These are phyloP conservation scores for Tylopilus sp. DNA, from an alignment of 768 basidiomycete genomes.

Conservation along the genomic window DNA sequence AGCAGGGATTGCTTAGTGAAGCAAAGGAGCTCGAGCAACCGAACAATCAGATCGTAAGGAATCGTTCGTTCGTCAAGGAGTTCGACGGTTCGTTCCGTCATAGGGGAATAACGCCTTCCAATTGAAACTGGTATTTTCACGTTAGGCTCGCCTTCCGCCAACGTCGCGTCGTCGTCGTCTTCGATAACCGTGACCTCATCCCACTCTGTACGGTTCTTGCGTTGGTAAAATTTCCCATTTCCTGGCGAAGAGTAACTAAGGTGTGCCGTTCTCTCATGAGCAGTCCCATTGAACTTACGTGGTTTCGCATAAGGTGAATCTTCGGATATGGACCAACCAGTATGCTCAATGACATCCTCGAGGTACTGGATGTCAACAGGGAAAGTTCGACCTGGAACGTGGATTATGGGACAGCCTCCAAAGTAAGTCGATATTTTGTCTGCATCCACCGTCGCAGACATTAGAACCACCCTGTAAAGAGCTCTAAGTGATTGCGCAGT, in stretches of 20 bases:
- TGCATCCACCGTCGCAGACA: slow-evolving; percentile 95
- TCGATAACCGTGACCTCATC: slow-evolving; percentile 60
- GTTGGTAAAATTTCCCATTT: slow-evolving; percentile 59
- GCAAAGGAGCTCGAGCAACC: slow-evolving; percentile 79
- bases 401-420: slow-evolving; percentile 77
- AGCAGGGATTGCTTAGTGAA: slow-evolving; percentile 53
- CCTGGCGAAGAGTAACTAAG: slow-evolving; percentile 35
- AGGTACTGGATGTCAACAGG: slow-evolving; percentile 84
- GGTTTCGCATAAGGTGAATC: slow-evolving; percentile 77
- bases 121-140: slow-evolving; percentile 42
- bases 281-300: slow-evolving; percentile 40
- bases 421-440: slow-evolving; percentile 88
- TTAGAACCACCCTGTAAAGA: slow-evolving; percentile 72
- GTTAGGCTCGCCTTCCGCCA: slow-evolving; percentile 16
- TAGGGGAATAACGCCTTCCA: slow-evolving; percentile 77
- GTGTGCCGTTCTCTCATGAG: neutral
- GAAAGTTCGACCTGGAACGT: slow-evolving; percentile 92
- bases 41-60: slow-evolving; percentile 86
- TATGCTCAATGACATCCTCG: slow-evolving; percentile 87
- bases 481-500: slow-evolving; percentile 1
- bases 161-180: slow-evolving; percentile 65
- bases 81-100: slow-evolving; percentile 76
- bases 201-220: slow-evolving; percentile 70
- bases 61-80: slow-evolving; percentile 85
- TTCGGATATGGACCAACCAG: slow-evolving; percentile 75